Evolutionary conservation across 202 grass and related monocot genomes (phyloP), one percentile per base, ranked within the genome.

Genomic region (Panicum hallii): DNA sequence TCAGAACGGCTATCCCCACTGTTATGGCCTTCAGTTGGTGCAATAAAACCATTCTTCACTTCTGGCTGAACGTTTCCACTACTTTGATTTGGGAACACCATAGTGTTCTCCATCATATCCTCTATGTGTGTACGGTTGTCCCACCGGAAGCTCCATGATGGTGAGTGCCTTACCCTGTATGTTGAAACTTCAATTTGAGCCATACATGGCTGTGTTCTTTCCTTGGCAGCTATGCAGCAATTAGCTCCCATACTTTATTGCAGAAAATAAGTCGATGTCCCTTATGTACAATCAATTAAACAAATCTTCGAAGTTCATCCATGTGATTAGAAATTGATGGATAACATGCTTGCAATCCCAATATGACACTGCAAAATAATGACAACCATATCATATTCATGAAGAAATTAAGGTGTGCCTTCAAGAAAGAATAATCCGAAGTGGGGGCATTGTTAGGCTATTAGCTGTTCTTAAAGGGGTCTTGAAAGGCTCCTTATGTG

Each of bases 111-210:
- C 90, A 98, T 91, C 88, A 93, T 89, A 83, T 95, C 95, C 85
- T 93, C 93, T 79, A 98, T 98, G 70, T 98, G 91, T 36, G 95
- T 98, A 79, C 91, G 89, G 63, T 98, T 98, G 81, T 98, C 93
- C 89, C 95, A 93, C 32, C 93, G 91, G 79, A 95, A 98, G 67
- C 90, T 92, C 93, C 92, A 93, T 54, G 90, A 88, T 79, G 95
- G 93, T 1, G 95, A 98, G 42, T 92, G 95, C 48, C 93, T 95
- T 65, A 89, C 32, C 56, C 92, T 91, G 75, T 82, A 90, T 46
- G 87, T 62, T 77, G 95, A 90, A 55, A 92, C 85, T 88, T 95
- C 93, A 79, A 93, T 57, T 45, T 82, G 91, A 62, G 40, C 68
- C 47, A 83, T 72, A 71, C 87, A 89, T 70, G 83, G 80, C 42